Evolutionary conservation across 1,284 basidiomycete species (phyloP).

Genomic region (Paramarasmius palmivorus): DNA sequence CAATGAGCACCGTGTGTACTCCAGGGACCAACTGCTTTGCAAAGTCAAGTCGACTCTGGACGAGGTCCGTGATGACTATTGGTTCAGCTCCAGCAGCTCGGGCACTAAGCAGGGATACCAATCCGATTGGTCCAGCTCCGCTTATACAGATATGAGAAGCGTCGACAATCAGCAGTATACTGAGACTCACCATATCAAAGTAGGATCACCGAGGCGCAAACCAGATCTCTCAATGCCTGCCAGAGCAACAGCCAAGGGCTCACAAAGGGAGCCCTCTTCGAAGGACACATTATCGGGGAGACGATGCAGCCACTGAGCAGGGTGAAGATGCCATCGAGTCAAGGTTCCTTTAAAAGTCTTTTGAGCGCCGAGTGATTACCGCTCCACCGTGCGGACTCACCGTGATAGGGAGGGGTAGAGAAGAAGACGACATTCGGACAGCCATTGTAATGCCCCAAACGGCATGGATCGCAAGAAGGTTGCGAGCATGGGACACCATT

Average conservation of each 20-base stretch:
- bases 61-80: conserved; percentile 80
- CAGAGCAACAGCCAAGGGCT: conserved; percentile 61
- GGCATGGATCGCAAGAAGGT: conserved; percentile 57
- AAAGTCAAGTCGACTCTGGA: conserved; percentile 79
- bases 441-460: conserved; percentile 60
- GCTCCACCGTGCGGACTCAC: conserved; percentile 27
- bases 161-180: background rate
- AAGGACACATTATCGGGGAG: conserved; percentile 59
- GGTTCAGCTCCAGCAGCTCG: conserved; percentile 79
- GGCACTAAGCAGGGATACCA: conserved; percentile 78
- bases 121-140: conserved; percentile 85
- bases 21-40: conserved; percentile 79
- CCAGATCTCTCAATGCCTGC: conserved; percentile 63
- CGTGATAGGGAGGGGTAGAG: conserved; percentile 66
- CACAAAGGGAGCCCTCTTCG: conserved; percentile 65
- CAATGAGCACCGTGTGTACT: conserved; percentile 55
- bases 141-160: conserved; percentile 29
- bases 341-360: conserved; percentile 45
- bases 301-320: conserved; percentile 64
- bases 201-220: conserved; percentile 59
- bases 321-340: conserved; percentile 62
- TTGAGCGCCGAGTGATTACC: background rate
- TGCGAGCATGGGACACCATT: conserved; percentile 63
- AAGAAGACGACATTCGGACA: conserved; percentile 66
- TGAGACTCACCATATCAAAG: conserved; percentile 51